These are phyloP conservation scores for Termitomyces sp. DNA, from an alignment of 768 basidiomycete genomes.

Conservation along the genomic window DNA sequence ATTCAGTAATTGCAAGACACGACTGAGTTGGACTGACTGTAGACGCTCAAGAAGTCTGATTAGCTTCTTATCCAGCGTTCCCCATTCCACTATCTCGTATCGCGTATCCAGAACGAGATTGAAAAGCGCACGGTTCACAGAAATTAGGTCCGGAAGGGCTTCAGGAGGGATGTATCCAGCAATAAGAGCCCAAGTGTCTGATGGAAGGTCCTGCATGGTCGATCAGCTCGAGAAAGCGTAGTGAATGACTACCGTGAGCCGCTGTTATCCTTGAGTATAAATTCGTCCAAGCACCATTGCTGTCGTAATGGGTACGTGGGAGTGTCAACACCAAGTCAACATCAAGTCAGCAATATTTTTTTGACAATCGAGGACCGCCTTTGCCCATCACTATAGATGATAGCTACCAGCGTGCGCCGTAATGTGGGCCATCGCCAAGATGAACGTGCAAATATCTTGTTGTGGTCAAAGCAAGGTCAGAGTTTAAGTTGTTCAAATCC, in stretches of 20 bases:
- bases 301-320: conserved; percentile 2
- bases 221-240: background rate
- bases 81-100: conserved; percentile 33
- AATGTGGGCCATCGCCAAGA: background rate
- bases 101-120: conserved; percentile 27
- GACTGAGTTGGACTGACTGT: conserved; percentile 23
- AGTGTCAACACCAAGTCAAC: background rate
- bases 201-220: conserved; percentile 24
- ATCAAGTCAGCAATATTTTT: background rate
- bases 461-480: too few species aligned
- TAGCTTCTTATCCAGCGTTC: conserved; percentile 28
- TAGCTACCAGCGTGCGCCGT: background rate
- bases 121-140: conserved; percentile 34
- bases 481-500: background rate
- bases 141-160: conserved; percentile 21
- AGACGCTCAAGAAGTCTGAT: conserved; percentile 26
- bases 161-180: conserved; percentile 18
- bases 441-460: background rate
- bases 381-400: background rate
- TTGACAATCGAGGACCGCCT: background rate
- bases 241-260: background rate
- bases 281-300: background rate
- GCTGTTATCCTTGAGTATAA: background rate
- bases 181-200: conserved; percentile 34
- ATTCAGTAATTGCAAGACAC: background rate